Evolutionary conservation across 306 rosid species (phyloP).

Genomic region (Pueraria montana): DNA sequence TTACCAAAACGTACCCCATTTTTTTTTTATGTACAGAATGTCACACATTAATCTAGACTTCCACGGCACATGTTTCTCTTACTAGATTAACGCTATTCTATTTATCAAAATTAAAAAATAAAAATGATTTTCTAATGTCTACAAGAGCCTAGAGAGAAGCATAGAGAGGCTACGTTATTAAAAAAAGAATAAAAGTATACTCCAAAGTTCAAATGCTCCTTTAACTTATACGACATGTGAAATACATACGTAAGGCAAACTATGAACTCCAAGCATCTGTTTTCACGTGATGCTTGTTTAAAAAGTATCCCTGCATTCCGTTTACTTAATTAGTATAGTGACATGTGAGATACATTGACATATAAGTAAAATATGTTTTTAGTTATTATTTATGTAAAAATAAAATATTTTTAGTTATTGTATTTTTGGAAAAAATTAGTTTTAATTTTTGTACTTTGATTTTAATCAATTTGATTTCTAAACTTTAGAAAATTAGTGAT

Average conservation of each 20-base stretch:
- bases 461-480: no score
- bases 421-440: no score
- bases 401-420: no score
- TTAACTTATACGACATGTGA: conserved; percentile 43
- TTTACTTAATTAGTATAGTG: not conserved
- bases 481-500: no score
- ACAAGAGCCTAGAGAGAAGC: not conserved
- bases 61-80: conserved; percentile 9
- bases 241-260: conserved; percentile 7
- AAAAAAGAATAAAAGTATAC: not conserved
- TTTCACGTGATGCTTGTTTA: conserved; percentile 17
- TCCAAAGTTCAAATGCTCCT: not conserved
- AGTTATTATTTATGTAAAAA: no score
- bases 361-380: no score
- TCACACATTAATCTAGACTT: conserved; percentile 24
- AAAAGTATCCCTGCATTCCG: not conserved
- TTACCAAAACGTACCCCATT: not conserved
- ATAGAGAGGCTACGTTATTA: not conserved
- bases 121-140: not conserved
- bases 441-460: no score
- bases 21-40: not conserved
- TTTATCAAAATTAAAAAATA: not conserved
- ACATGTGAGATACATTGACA: not conserved
- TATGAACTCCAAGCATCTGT: not conserved
- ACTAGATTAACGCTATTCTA: not conserved